Conservation (phyloP, 2,329 filamentous ascomycete species). For the Alternaria longipes region DNA sequence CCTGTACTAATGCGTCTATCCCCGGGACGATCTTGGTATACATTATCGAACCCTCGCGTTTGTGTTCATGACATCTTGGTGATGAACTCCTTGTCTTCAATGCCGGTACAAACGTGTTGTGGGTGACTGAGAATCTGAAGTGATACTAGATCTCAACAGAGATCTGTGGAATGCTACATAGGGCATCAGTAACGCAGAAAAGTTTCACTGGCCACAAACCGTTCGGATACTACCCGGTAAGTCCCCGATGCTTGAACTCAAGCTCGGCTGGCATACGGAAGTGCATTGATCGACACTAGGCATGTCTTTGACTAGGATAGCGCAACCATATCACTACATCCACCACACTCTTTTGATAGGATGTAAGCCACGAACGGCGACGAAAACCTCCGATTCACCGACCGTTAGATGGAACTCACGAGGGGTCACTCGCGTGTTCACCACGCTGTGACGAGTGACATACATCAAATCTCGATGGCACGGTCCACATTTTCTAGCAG, state of each 20-base stretch:
- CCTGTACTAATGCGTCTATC: constrained; percentile 1
- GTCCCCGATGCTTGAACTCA: constrained; percentile 11
- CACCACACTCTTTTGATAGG: not conserved
- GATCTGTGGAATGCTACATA: not conserved
- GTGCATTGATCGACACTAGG: constrained; percentile 17
- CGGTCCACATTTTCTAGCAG: constrained; percentile 19
- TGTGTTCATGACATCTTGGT: not conserved
- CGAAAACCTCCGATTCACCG: constrained; percentile 29
- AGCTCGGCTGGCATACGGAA: constrained; percentile 7
- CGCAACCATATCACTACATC: constrained; percentile 3
- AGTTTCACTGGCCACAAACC: constrained; percentile 3
- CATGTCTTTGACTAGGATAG: constrained; percentile 6
- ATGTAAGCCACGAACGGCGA: constrained; percentile 21
- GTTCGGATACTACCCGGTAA: constrained; percentile 22
- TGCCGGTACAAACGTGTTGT: not conserved
- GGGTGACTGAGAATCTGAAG: not conserved
- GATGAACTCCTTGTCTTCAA: not conserved
- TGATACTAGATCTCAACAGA: constrained; percentile 2
- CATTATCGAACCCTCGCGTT: constrained; percentile 1
- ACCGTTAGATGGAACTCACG: constrained; percentile 17
- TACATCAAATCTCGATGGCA: constrained; percentile 29
- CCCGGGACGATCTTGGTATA: constrained; percentile 1
- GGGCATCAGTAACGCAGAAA: not conserved
- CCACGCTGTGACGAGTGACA: constrained; percentile 5
- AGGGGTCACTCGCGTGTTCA: constrained; percentile 10